phyloP scores from a whole-genome alignment of 2,329 filamentous ascomycete species.

The Neofusicoccum parvum region DNA sequence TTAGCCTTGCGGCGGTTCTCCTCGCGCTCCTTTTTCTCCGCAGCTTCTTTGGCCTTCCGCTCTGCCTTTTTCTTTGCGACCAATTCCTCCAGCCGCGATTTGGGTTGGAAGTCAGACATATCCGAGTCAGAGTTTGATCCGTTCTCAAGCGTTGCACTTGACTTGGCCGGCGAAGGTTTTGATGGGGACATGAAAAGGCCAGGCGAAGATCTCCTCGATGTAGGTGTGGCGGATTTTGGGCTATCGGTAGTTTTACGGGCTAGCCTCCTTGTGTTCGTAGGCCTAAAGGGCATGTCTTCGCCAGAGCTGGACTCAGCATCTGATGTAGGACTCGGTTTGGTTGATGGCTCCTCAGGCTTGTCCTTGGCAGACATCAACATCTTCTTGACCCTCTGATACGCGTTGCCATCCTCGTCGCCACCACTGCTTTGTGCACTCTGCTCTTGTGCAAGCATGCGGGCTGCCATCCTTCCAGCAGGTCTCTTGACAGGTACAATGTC shows the following conservation, averaged over 20 bases:
- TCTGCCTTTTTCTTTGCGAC: constrained; percentile 74
- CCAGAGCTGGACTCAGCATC: constrained; percentile 25
- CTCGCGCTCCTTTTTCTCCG: constrained; percentile 47
- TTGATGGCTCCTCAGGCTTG: constrained; percentile 24
- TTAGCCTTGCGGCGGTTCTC: constrained; percentile 27
- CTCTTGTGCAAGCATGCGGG: constrained; percentile 54
- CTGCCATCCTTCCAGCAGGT: constrained; percentile 66
- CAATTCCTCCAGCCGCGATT: constrained; percentile 68
- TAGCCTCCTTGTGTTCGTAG: background rate
- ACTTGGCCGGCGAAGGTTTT: constrained; percentile 30
- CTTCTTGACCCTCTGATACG: constrained; percentile 48
- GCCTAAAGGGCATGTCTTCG: constrained; percentile 19
- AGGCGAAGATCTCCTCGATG: constrained; percentile 46
- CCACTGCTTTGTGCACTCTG: constrained; percentile 24
- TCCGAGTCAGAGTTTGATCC: constrained; percentile 44
- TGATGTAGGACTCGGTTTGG: constrained; percentile 4
- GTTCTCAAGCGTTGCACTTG: constrained; percentile 34
- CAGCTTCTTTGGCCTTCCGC: constrained; percentile 66
- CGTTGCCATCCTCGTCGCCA: constrained; percentile 34
- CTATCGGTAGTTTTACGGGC: background rate
- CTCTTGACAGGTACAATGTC: constrained; percentile 34
- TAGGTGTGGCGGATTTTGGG: background rate
- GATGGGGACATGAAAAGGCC: constrained; percentile 61
- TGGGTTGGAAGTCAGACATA: constrained; percentile 52
- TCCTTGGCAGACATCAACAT: constrained; percentile 42